These are phyloP conservation scores for Fusarium drepaniforme DNA, from an alignment of 2,329 filamentous ascomycete genomes.

Conservation along the genomic window DNA sequence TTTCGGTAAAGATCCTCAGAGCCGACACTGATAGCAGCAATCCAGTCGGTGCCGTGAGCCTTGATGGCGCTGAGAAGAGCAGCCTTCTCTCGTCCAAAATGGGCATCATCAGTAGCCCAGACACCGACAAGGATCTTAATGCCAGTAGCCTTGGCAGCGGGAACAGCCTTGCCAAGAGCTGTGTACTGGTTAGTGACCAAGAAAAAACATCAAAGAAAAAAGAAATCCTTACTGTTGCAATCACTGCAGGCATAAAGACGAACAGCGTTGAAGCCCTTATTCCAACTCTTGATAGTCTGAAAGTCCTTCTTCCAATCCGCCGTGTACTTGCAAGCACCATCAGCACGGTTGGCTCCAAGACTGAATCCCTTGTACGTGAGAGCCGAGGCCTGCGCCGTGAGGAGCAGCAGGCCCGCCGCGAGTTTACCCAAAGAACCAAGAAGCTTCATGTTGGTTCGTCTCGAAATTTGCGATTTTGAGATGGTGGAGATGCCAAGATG, in stretches of 20 bases:
- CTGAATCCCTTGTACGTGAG: constrained; percentile 42
- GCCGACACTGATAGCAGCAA: constrained; percentile 40
- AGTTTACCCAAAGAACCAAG: constrained; percentile 29
- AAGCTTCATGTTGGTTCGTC: constrained; percentile 33
- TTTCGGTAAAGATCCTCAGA: constrained; percentile 42
- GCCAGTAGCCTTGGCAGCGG: constrained; percentile 40
- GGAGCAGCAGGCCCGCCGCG: constrained; percentile 31
- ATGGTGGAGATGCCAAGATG: neutral
- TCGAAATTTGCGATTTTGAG: neutral
- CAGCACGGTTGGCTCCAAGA: constrained; percentile 38
- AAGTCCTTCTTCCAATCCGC: constrained; percentile 44
- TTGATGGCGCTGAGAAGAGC: constrained; percentile 41
- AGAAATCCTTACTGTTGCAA: constrained; percentile 34
- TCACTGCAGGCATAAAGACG: constrained; percentile 37
- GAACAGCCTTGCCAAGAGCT: constrained; percentile 40
- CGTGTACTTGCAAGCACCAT: constrained; percentile 37
- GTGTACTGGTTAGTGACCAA: neutral
- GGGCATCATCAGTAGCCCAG: constrained; percentile 39
- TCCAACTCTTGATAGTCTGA: constrained; percentile 42
- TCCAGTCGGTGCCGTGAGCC: constrained; percentile 40
- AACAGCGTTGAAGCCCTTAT: constrained; percentile 42
- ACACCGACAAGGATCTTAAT: constrained; percentile 41
- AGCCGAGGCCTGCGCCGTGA: constrained; percentile 36
- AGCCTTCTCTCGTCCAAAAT: constrained; percentile 40
- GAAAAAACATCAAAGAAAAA: too few relatives aligned